A percentile compares a stretch with the other conserved stretches of the same genome.
Evolutionary conservation across 495 filamentous ascomycete species (phyloP).

Genomic region (Neurospora pannonica): DNA sequence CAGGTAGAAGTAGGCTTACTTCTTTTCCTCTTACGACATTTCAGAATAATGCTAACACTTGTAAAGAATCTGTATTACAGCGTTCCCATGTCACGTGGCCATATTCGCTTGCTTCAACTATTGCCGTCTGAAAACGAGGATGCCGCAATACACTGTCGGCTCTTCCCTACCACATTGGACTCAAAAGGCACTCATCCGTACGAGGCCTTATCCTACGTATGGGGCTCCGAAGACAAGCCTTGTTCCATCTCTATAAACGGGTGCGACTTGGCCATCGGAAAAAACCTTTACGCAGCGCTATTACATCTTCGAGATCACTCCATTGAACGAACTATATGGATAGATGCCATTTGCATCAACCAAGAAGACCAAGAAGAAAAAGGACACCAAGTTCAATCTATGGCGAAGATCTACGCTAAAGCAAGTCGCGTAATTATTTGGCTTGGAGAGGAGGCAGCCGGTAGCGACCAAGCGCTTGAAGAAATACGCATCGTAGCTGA

Average conservation of each 20-base stretch:
- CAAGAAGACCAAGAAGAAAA: conserved; percentile 13
- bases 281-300: conserved; percentile 14
- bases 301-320: conserved; percentile 8
- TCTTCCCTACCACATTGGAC: background rate
- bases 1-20: too few relatives aligned
- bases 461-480: conserved; percentile 15
- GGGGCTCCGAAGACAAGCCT: conserved; percentile 7
- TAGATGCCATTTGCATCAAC: conserved; percentile 26
- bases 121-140: background rate
- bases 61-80: background rate
- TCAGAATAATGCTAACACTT: too few relatives aligned
- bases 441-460: conserved; percentile 21
- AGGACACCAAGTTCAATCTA: conserved; percentile 12
- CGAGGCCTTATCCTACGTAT: conserved; percentile 10
- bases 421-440: conserved; percentile 26
- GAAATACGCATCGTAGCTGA: conserved; percentile 6
- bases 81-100: background rate
- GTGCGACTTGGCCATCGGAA: conserved; percentile 2
- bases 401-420: conserved; percentile 24
- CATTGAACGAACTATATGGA: conserved; percentile 14
- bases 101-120: background rate
- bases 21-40: too few relatives aligned
- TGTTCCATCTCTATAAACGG: conserved; percentile 10
- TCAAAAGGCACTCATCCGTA: background rate
- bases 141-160: background rate